Conservation (phyloP, 805 yeast species). For the Crinitomyces ghanaensis region DNA sequence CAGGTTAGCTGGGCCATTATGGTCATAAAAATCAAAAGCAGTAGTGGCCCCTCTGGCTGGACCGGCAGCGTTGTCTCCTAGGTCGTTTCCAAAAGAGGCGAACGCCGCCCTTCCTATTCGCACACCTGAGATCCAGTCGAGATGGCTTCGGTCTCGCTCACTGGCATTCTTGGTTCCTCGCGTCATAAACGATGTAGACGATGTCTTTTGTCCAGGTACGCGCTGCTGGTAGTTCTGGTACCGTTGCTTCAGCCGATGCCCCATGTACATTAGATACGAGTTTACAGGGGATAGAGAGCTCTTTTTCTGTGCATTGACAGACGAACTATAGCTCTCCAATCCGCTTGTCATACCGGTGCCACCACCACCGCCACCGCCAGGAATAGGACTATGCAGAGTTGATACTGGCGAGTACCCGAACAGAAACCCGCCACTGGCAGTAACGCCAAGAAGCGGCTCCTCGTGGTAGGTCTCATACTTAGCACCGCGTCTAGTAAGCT, state of each 20-base stretch:
- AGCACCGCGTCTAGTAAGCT: slow-evolving; percentile 32
- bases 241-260: background rate
- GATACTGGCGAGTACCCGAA: too few species aligned
- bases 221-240: background rate
- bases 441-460: slow-evolving; percentile 32
- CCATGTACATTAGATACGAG: slow-evolving; percentile 6
- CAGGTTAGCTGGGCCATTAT: slow-evolving; percentile 41
- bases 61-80: slow-evolving; percentile 10
- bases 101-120: slow-evolving; percentile 50
- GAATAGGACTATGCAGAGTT: background rate
- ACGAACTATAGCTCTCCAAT: too few species aligned
- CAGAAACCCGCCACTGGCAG: background rate
- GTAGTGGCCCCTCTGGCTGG: slow-evolving; percentile 5
- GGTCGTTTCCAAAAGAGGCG: slow-evolving; percentile 15
- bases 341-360: slow-evolving; percentile 1
- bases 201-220: too few species aligned
- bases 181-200: slow-evolving; percentile 16
- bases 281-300: slow-evolving; percentile 1
- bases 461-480: slow-evolving; percentile 36
- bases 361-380: background rate
- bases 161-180: slow-evolving; percentile 18
- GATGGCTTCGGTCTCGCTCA: slow-evolving; percentile 40
- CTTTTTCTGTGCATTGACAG: slow-evolving; percentile 3
- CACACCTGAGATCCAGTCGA: slow-evolving; percentile 92
- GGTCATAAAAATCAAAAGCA: slow-evolving; percentile 13